Base-by-base conservation (phyloP, 495 filamentous ascomycete species). In the Penicillium bialowiezense region DNA sequence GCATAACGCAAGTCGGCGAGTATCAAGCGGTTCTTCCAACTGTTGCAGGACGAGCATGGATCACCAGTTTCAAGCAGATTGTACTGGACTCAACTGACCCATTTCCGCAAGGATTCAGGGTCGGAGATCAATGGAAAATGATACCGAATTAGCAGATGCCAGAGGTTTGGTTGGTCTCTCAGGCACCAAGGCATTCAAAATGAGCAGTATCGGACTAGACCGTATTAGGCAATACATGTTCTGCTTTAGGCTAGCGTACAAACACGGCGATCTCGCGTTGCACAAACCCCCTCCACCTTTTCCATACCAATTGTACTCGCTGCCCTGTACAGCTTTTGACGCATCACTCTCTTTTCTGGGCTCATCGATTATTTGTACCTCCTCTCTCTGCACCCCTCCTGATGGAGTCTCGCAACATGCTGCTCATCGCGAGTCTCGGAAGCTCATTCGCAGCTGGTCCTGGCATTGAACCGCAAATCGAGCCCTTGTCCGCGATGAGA, bases 381-480 rank as follows among this genome's bases (percentile, higher is more conserved):
- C n/a, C n/a, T n/a, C n/a, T n/a, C n/a, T n/a, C n/a, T n/a, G n/a
- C n/a, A n/a, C n/a, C n/a, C n/a, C n/a, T n/a, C n/a, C n/a, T n/a
- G n/a, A n/a, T n/a, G n/a, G n/a, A n/a, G n/a, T n/a, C n/a, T n/a
- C n/a, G n/a, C n/a, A 8, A 26, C 23, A 26, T 3, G 8, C 23
- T 8, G 23, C 23, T 26, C 23, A 51, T 58, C 26, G 55, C 42
- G 2, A 58, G 52, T 23, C 21, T 58, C n/a, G 55, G 55, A 23
- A 71, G 67, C 48, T 75, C 72, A 26, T 77, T 75, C 53, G 72
- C 72, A 15, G 68, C 73, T 3, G 73, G 73, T 1, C 71, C 72
- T n/a, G 62, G 55, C 50, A 74, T 76, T 34, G 51, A 50, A 20
- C 71, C 73, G 12, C 58, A 66, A 52, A 56, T 61, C 14, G 44